Base-by-base conservation (phyloP, 345 rosid species). In the Clarkia xantiana region DNA sequence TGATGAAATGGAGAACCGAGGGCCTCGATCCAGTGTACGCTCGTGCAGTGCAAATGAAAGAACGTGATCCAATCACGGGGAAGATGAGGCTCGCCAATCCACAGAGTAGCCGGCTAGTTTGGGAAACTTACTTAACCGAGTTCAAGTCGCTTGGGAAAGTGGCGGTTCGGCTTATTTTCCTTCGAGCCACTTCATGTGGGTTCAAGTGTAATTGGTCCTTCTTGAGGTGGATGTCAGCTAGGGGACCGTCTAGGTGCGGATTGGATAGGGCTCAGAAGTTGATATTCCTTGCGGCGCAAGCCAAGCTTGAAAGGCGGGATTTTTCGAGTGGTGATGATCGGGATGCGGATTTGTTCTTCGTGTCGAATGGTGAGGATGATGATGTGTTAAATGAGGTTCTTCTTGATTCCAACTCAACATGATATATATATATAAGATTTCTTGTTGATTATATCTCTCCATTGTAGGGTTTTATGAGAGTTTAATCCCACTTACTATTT, bases 1-100 rank as follows among this genome's bases (percentile, higher is more conserved):
- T 93, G 49, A 87, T 93, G 99, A 93, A 93, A 61, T 93, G 99
- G 99, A 74, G 99, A 72, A 79, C 95, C 9, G 85, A 80, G 70
- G 97, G 99, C 20, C 95, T 93, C 34, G 95, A 93, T 64, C 88
- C 97, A 0, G 91, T 80, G 42, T 87, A 93, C 44, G 99, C 99
- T 14, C 68, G 69, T 40, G 99, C 99, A 14, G 99, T 93, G 25
- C 99, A 93, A 53, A 93, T 93, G 96, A 93, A 74, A 60, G 99
- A 93, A 58, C 72, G 79, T 42, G 96, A 93, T 47, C 95, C 95
- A 12, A 38, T 78, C 47, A 67, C 94, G 0, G 99, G 99, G 36
- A 93, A 87, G 66, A 77, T 93, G 96, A 84, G 74, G 72, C 70
- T 70, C 29, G 87, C 80, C 3, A 87, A 93, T 53, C 96, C 94